Conservation (phyloP, 2,329 filamentous ascomycete genomes). For the Fusarium paranaense region DNA sequence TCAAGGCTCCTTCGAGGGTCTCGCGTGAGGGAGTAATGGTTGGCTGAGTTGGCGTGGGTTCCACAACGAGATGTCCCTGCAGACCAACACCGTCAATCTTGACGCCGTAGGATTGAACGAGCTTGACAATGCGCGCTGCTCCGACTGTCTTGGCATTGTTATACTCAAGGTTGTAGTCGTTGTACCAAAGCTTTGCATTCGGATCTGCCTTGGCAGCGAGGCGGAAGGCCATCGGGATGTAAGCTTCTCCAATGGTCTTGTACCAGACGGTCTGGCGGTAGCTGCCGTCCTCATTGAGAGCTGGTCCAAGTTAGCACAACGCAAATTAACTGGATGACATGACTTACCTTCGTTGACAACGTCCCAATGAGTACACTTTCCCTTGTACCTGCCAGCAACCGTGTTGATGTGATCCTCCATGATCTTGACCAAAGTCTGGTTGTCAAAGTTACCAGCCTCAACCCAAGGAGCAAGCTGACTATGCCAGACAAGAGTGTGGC, state of each 20-base stretch:
- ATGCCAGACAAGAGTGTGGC: conserved; percentile 68
- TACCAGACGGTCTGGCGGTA: conserved; percentile 60
- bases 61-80: conserved; percentile 60
- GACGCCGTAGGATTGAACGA: conserved; percentile 50
- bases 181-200: conserved; percentile 64
- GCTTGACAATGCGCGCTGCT: conserved; percentile 49
- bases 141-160: conserved; percentile 49
- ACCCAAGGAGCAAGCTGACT: conserved; percentile 37
- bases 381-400: conserved; percentile 57
- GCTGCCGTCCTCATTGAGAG: conserved; percentile 62
- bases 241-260: conserved; percentile 60
- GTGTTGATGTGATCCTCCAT: conserved; percentile 65
- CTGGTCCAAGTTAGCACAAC: background rate
- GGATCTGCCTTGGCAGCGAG: conserved; percentile 59
- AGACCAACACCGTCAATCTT: conserved; percentile 65
- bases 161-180: conserved; percentile 64
- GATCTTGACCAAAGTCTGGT: conserved; percentile 61
- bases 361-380: conserved; percentile 64
- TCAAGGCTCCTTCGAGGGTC: conserved; percentile 49
- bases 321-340: fast-evolving
- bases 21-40: conserved; percentile 48
- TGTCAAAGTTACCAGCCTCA: conserved; percentile 55
- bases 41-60: conserved; percentile 52
- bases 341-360: conserved; percentile 62
- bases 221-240: conserved; percentile 63